These are phyloP conservation scores for Chalciporus piperatus DNA, from an alignment of 768 basidiomycete genomes.

Conservation along the genomic window DNA sequence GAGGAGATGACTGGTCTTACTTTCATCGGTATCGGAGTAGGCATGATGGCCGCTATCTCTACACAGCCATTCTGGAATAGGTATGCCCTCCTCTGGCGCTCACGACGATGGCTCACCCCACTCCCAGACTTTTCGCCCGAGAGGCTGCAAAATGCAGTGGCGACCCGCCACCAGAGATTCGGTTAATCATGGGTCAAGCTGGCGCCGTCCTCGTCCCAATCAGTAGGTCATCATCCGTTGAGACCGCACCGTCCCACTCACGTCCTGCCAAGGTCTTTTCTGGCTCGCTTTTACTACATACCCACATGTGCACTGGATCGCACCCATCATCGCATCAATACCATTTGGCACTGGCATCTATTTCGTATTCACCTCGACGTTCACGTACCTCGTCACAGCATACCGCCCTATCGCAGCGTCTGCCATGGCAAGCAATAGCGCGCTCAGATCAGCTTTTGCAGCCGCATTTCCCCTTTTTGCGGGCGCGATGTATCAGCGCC, in stretches of 20 bases:
- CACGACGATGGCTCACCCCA: background rate
- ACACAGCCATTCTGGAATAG: constrained; percentile 48
- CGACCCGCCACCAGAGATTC: constrained; percentile 60
- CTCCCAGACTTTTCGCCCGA: constrained; percentile 35
- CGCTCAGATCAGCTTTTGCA: constrained; percentile 46
- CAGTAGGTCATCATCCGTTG: constrained; percentile 32
- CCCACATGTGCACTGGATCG: constrained; percentile 44
- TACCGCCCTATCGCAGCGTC: constrained; percentile 53
- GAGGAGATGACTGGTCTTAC: constrained; percentile 47
- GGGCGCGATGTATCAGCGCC: constrained; percentile 44
- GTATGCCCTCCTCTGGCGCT: constrained; percentile 5
- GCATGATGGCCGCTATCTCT: constrained; percentile 38
- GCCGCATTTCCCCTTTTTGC: constrained; percentile 54
- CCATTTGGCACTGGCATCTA: constrained; percentile 55
- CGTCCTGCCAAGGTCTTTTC: constrained; percentile 37
- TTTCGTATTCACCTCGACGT: constrained; percentile 67
- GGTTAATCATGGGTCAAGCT: constrained; percentile 62
- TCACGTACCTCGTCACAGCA: constrained; percentile 55
- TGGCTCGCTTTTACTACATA: constrained; percentile 57
- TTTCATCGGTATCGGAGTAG: constrained; percentile 51
- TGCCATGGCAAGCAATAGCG: constrained; percentile 66
- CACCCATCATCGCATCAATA: constrained; percentile 42
- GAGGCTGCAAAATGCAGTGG: constrained; percentile 40
- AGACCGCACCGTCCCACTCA: background rate
- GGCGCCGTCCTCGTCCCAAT: constrained; percentile 68